Evolutionary conservation across 169 alveolate species (phyloP), one percentile per base, ranked within the genome.

Genomic region (Plasmodium knowlesi): DNA sequence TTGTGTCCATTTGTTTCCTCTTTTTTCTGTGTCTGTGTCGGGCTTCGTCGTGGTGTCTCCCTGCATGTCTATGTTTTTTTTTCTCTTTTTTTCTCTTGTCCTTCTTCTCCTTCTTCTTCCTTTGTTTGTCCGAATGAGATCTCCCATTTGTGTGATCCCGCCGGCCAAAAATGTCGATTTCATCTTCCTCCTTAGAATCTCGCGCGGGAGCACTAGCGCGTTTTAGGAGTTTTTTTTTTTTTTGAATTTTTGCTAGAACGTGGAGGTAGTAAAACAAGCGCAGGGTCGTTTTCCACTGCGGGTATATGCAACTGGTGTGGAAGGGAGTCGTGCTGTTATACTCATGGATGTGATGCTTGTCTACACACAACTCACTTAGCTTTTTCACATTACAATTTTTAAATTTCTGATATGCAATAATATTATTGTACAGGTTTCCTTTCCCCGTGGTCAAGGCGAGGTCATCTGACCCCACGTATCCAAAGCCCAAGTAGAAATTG

Each of bases 401-500:
- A 28, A 46, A 91, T 50, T 91, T 91, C 73, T 91, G 83, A 61
- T 30, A 91, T 8, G 80, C 92, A 1, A 91, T 96, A 30, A 96
- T 85, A 76, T 97, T 90, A 83, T 96, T 96, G 86, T 94, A 95
- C 14, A 96, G 61, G 41, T 96, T 96, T 22, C 98, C 98, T 86
- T 93, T 94, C 34, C 98, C 98, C 3, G 97, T 95, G 70, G 96
- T 95, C 83, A 95, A 93, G 10, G 61, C 25, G 72, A 90, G 83
- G 37, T 96, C 90, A 73, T 94, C 88, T 1, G 95, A 92, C 22
- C 98, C 98, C 0, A 94, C 95, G 84, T 97, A 97, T 28, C 98
- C 98, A 57, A 96, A 97, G 12, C 98, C 98, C 54, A 97, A 67
- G 16, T 94, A 83, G 82, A 97, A 97, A 93, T 97, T 97, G 14